phyloP scores from a whole-genome alignment of 2,329 filamentous ascomycete genomes.

The Aspergillus piperis region DNA sequence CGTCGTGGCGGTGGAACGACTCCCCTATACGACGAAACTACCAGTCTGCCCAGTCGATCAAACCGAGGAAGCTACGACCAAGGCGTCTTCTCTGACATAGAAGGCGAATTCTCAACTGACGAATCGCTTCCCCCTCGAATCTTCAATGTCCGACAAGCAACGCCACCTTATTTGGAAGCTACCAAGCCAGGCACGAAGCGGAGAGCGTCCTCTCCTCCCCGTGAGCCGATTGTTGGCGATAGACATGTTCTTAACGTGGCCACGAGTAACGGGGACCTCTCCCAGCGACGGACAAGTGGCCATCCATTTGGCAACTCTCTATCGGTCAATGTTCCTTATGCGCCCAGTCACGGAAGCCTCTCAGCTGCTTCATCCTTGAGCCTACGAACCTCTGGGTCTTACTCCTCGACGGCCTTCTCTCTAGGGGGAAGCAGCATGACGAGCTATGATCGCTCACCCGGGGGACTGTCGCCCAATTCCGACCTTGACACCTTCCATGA shows the following conservation, averaged over 20 bases:
- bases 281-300: conserved; percentile 54
- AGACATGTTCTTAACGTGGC: conserved; percentile 36
- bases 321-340: conserved; percentile 56
- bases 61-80: conserved; percentile 66
- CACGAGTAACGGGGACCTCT: conserved; percentile 53
- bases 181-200: conserved; percentile 62
- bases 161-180: conserved; percentile 37
- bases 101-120: conserved; percentile 44
- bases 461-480: conserved; percentile 60
- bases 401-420: conserved; percentile 64
- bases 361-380: conserved; percentile 67
- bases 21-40: conserved; percentile 51
- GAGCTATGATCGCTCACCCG: conserved; percentile 64
- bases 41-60: conserved; percentile 53
- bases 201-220: conserved; percentile 64
- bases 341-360: conserved; percentile 60
- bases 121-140: conserved; percentile 39
- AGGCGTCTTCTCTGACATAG: conserved; percentile 54
- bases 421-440: conserved; percentile 64
- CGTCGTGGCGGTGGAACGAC: conserved; percentile 54
- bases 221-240: conserved; percentile 49
- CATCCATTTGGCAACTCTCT: conserved; percentile 59
- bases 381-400: conserved; percentile 60
- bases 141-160: conserved; percentile 42
- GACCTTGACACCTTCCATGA: conserved; percentile 57